A percentile compares a stretch with the other conserved stretches of the same genome.
phyloP scores from a whole-genome alignment of 2,329 filamentous ascomycete species.

The Ceratocystis huliohia region DNA sequence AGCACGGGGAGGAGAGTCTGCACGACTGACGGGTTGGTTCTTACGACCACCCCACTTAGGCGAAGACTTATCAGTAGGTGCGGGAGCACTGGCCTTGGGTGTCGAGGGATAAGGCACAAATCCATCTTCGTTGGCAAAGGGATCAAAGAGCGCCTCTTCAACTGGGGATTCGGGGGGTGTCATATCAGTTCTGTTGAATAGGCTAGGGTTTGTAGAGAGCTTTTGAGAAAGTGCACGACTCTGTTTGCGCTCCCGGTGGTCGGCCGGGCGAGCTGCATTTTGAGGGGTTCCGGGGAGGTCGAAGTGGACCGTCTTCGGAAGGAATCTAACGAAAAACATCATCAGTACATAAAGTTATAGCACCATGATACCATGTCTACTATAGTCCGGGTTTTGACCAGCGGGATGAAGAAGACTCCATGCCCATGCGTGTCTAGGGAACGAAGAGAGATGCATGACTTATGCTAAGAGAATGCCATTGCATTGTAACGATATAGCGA shows the following conservation, averaged over 20 bases:
- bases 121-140: conserved; percentile 47
- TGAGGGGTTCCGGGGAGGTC: conserved; percentile 47
- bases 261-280: conserved; percentile 28
- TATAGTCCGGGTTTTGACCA: background rate
- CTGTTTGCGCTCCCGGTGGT: conserved; percentile 25
- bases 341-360: background rate
- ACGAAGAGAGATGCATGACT: background rate
- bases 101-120: conserved; percentile 40
- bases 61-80: conserved; percentile 61
- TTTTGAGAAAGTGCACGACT: conserved; percentile 26
- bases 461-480: background rate
- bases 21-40: conserved; percentile 67
- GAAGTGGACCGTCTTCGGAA: conserved; percentile 88
- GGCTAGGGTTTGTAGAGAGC: conserved; percentile 34
- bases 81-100: conserved; percentile 33
- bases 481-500: background rate
- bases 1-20: conserved; percentile 60
- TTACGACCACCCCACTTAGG: conserved; percentile 62
- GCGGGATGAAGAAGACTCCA: background rate
- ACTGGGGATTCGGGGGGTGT: conserved; percentile 45
- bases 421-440: background rate
- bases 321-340: conserved; percentile 48
- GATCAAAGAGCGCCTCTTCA: conserved; percentile 35
- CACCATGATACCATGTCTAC: background rate
- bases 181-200: conserved; percentile 39